Conservation (phyloP, 352 stramenopile genomes). For the Phytophthora uliginosa region DNA sequence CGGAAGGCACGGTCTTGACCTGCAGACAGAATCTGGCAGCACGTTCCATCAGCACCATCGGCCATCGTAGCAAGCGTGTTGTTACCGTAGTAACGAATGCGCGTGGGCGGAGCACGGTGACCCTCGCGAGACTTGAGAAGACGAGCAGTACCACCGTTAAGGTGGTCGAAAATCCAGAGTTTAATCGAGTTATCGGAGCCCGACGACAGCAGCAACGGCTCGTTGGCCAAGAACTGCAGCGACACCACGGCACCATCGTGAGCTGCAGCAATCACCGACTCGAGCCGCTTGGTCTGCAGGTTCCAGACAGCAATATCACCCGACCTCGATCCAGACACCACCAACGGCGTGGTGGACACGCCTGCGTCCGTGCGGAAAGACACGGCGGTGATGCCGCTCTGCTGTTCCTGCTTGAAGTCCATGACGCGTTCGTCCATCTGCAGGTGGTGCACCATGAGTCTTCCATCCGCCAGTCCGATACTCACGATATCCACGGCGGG, state of each 20-base stretch:
- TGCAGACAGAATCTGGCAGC: slow-evolving; percentile 92
- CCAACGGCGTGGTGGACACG: slow-evolving; percentile 56
- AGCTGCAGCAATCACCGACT: slow-evolving; percentile 80
- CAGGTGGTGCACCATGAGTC: slow-evolving; percentile 90
- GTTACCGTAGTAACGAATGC: slow-evolving; percentile 93
- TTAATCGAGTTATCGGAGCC: slow-evolving; percentile 94
- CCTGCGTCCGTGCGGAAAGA: slow-evolving; percentile 91
- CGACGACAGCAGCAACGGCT: slow-evolving; percentile 90
- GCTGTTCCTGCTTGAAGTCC: slow-evolving; percentile 80
- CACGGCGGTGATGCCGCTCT: slow-evolving; percentile 85
- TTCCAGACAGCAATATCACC: slow-evolving; percentile 94
- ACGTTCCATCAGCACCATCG: slow-evolving; percentile 86
- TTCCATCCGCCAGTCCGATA: slow-evolving; percentile 84
- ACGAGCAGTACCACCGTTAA: slow-evolving; percentile 80
- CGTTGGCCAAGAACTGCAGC: slow-evolving; percentile 88
- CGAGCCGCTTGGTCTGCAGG: slow-evolving; percentile 87
- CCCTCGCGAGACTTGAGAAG: slow-evolving; percentile 92
- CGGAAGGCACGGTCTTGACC: slow-evolving; percentile 93
- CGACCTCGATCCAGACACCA: slow-evolving; percentile 74
- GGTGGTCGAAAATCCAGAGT: slow-evolving; percentile 95
- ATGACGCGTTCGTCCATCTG: slow-evolving; percentile 88
- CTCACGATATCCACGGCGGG: slow-evolving; percentile 92
- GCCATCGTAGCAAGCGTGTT: slow-evolving; percentile 88
- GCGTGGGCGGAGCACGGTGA: slow-evolving; percentile 85
- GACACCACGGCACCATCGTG: slow-evolving; percentile 84